Evolutionary conservation across 352 stramenopile genomes (phyloP).

Genomic region (Peronospora destructor): DNA sequence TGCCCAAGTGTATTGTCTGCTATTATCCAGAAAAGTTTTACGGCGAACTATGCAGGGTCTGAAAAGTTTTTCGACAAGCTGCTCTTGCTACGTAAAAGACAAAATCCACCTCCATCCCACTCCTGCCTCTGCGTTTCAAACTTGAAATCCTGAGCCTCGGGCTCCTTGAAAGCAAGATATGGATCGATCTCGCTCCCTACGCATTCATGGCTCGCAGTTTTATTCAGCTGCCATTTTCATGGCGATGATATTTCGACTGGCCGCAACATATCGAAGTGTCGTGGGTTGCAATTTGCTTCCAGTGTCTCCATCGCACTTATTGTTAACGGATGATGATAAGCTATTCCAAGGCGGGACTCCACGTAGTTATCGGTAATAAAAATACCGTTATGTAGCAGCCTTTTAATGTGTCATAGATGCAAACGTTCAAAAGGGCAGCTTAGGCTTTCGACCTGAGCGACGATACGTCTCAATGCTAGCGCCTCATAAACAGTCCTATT

Average conservation of each 20-base stretch:
- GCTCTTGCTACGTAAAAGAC: conserved; percentile 43
- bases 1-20: conserved; percentile 26
- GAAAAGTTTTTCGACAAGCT: conserved; percentile 77
- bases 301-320: too few relatives aligned
- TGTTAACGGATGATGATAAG: too few relatives aligned
- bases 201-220: neutral
- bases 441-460: too few relatives aligned
- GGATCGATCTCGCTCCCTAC: neutral
- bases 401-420: too few relatives aligned
- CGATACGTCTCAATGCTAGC: too few relatives aligned
- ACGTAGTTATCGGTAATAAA: too few relatives aligned
- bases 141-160: conserved; percentile 15
- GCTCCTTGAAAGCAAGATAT: conserved; percentile 17
- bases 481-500: too few relatives aligned
- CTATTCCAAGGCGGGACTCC: too few relatives aligned
- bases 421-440: too few relatives aligned
- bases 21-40: neutral
- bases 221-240: conserved; percentile 6
- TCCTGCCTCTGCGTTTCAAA: conserved; percentile 28
- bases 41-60: conserved; percentile 33
- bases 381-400: too few relatives aligned
- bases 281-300: too few relatives aligned
- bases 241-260: conserved; percentile 12
- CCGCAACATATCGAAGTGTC: too few relatives aligned
- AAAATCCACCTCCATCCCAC: conserved; percentile 30